Percentiles rank a stretch among this genome's conserved stretches.
phyloP scores from a whole-genome alignment of 2,329 filamentous ascomycete species.

The Claviceps sp. region DNA sequence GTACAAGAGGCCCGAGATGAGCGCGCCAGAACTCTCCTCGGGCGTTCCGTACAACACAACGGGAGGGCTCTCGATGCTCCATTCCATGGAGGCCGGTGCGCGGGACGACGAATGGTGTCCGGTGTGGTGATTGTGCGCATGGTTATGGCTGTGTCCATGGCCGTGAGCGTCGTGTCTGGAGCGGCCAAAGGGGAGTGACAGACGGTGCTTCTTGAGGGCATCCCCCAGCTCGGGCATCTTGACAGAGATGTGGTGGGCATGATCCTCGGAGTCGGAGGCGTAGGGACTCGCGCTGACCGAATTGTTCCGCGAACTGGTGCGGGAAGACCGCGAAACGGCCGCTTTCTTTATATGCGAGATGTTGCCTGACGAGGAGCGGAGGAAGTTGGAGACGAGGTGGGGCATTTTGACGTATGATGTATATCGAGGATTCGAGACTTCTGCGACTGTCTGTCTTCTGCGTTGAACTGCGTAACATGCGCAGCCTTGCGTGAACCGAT shows the following conservation, averaged over 20 bases:
- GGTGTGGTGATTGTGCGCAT: conserved; percentile 18
- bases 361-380: conserved; percentile 42
- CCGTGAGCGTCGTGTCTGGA: conserved; percentile 2
- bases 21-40: conserved; percentile 63
- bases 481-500: no score
- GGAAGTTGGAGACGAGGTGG: conserved; percentile 43
- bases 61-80: conserved; percentile 72
- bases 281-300: conserved; percentile 21
- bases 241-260: conserved; percentile 11
- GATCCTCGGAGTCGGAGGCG: conserved; percentile 23
- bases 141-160: neutral
- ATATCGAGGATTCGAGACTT: neutral
- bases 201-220: conserved; percentile 26
- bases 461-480: no score
- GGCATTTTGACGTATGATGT: conserved; percentile 31
- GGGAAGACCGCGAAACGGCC: conserved; percentile 17
- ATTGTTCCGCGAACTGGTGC: conserved; percentile 13
- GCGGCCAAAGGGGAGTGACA: conserved; percentile 26
- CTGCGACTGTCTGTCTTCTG: neutral
- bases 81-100: conserved; percentile 31
- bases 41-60: conserved; percentile 69
- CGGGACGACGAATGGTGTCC: neutral
- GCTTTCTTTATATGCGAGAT: conserved; percentile 26
- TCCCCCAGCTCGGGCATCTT: conserved; percentile 27
- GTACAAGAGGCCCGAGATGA: conserved; percentile 73